Conservation (phyloP, 208 protist genomes). For the Leishmania martiniquensis region DNA sequence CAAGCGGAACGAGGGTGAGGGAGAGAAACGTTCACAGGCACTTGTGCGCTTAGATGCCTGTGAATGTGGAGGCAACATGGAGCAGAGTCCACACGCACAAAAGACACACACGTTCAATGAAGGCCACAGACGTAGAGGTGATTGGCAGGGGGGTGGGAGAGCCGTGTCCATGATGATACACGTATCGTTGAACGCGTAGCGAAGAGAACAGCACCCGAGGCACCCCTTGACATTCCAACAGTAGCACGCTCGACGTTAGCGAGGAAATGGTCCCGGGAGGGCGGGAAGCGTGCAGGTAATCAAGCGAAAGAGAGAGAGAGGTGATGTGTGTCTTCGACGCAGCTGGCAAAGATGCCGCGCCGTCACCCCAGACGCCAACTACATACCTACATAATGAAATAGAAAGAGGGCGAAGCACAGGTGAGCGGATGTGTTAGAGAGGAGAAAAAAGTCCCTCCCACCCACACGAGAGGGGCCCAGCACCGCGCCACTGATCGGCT, state of each 20-base stretch:
- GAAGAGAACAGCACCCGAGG: background rate
- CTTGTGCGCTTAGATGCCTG: background rate
- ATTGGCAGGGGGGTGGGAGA: too few species aligned
- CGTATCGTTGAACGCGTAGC: too few species aligned
- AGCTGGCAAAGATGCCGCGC: background rate
- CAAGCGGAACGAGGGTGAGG: background rate
- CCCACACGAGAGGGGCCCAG: background rate
- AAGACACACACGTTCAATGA: background rate
- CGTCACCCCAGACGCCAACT: background rate
- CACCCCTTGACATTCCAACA: background rate
- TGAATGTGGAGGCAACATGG: background rate
- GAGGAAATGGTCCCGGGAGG: background rate
- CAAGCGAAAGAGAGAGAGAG: background rate
- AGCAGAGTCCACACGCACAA: background rate
- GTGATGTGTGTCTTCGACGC: too few species aligned
- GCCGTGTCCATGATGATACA: background rate
- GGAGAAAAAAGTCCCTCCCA: background rate
- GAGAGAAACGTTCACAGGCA: background rate
- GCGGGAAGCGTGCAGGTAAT: background rate
- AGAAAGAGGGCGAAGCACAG: background rate
- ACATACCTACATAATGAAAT: background rate
- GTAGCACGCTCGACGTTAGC: background rate
- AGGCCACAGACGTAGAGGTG: background rate
- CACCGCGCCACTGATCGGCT: too few species aligned
- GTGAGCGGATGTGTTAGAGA: background rate